phyloP scores from a whole-genome alignment of 208 protist genomes.

The Strigomonas galati region DNA sequence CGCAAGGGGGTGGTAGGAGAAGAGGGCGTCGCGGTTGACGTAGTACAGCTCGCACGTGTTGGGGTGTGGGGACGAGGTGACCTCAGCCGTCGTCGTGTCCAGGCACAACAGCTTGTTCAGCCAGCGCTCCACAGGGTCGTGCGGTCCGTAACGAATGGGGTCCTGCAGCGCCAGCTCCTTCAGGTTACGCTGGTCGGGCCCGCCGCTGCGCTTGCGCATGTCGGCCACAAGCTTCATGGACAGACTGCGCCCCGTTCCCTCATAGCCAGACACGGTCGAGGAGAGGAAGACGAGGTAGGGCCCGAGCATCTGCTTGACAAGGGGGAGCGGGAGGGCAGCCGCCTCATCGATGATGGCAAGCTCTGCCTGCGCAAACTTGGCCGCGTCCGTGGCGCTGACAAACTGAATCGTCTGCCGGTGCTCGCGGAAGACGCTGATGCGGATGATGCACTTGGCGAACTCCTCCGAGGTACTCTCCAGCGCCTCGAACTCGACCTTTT shows the following conservation, averaged over 20 bases:
- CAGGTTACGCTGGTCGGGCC: conserved; percentile 61
- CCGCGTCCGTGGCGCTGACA: conserved; percentile 89
- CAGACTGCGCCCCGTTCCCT: conserved; percentile 98
- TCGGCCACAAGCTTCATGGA: conserved; percentile 99
- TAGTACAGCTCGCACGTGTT: conserved; percentile 97
- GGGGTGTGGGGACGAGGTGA: conserved; percentile 86
- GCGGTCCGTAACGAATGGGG: conserved; percentile 97
- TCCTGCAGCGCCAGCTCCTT: conserved; percentile 94
- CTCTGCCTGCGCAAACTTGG: conserved; percentile 95
- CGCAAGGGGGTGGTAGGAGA: conserved; percentile 96
- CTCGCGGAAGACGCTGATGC: conserved; percentile 96
- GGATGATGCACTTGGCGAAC: conserved; percentile 96
- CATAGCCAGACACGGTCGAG: conserved; percentile 99
- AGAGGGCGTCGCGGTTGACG: conserved; percentile 99
- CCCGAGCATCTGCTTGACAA: conserved; percentile 96
- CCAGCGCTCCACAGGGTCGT: conserved; percentile 97
- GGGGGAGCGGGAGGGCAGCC: conserved; percentile 98
- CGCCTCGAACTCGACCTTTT: conserved; percentile 98
- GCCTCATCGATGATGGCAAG: conserved; percentile 99
- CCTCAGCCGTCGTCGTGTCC: conserved; percentile 81
- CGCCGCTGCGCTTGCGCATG: conserved; percentile 82
- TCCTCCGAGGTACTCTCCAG: conserved; percentile 92
- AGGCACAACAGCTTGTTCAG: conserved; percentile 99
- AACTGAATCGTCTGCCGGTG: conserved; percentile 99
- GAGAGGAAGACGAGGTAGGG: conserved; percentile 98